Percentiles rank a stretch among this genome's conserved stretches.
Evolutionary conservation across 2,329 filamentous ascomycete genomes (phyloP).

Genomic region (Apiospora koreana): DNA sequence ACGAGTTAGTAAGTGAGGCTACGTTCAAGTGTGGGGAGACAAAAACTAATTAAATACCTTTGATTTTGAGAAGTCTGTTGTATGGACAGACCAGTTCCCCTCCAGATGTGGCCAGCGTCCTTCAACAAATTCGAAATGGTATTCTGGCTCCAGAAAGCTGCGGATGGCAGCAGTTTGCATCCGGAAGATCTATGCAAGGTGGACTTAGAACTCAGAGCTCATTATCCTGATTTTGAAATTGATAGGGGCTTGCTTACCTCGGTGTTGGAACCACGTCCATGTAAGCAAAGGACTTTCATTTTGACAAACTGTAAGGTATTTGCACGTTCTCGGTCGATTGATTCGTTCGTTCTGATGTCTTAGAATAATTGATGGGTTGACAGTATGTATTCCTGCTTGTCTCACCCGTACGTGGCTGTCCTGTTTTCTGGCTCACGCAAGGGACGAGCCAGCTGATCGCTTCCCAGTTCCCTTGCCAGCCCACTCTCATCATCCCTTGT

Average conservation of each 20-base stretch:
- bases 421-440: background rate
- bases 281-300: conserved; percentile 12
- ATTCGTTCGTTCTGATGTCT: background rate
- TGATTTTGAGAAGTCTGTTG: conserved; percentile 10
- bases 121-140: conserved; percentile 12
- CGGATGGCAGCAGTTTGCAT: conserved; percentile 12
- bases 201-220: no score
- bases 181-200: conserved; percentile 4
- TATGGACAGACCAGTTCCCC: conserved; percentile 11
- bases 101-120: conserved; percentile 12
- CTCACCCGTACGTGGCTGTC: background rate
- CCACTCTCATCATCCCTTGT: background rate
- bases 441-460: no score
- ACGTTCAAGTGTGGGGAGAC: background rate
- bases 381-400: background rate
- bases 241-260: background rate
- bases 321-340: background rate
- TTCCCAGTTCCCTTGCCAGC: background rate
- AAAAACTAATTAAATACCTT: background rate
- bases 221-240: background rate
- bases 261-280: conserved; percentile 10
- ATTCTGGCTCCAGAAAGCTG: conserved; percentile 11
- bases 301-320: background rate
- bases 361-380: background rate
- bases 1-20: background rate